Percentiles rank a stretch among this genome's conserved stretches.
Evolutionary conservation across 768 basidiomycete species (phyloP).

Genomic region (Suillus cothurnatus): DNA sequence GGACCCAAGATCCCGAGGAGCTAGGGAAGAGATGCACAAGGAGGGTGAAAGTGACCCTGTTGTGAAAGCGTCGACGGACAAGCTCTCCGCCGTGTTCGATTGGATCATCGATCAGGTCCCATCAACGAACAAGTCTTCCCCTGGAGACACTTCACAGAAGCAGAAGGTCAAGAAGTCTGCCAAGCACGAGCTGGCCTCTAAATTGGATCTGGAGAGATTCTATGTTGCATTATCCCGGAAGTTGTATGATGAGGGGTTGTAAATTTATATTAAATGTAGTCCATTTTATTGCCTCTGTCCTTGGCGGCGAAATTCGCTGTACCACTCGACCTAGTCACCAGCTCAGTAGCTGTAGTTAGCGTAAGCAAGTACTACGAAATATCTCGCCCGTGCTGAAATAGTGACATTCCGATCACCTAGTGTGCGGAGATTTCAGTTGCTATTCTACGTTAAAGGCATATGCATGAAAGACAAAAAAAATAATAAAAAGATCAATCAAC

Average conservation of each 20-base stretch:
- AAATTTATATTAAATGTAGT: slow-evolving; percentile 22
- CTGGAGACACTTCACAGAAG: slow-evolving; percentile 26
- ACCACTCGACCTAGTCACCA: neutral
- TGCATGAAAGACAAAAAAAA: slow-evolving; percentile 7
- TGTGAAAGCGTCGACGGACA: slow-evolving; percentile 68
- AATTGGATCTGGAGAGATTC: slow-evolving; percentile 84
- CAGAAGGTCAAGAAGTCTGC: slow-evolving; percentile 23
- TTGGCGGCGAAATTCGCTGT: neutral
- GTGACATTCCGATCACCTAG: slow-evolving; percentile 2
- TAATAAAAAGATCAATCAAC: slow-evolving; percentile 5
- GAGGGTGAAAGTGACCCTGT: slow-evolving; percentile 51
- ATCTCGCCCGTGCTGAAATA: neutral
- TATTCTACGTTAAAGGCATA: slow-evolving; percentile 5
- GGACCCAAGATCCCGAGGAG: slow-evolving; percentile 11
- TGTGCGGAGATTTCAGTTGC: slow-evolving; percentile 3
- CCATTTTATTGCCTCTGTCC: neutral
- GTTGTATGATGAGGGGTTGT: slow-evolving; percentile 91
- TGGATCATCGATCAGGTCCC: slow-evolving; percentile 79
- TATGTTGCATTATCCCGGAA: slow-evolving; percentile 88
- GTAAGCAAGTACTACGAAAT: neutral
- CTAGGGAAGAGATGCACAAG: slow-evolving; percentile 25
- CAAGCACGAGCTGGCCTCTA: slow-evolving; percentile 58
- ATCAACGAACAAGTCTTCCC: slow-evolving; percentile 17
- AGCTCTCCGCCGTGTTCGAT: slow-evolving; percentile 73
- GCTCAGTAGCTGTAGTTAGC: neutral